Percentiles rank a stretch among this genome's conserved stretches.
Evolutionary conservation across 495 filamentous ascomycete species (phyloP).

Genomic region (Daldinia loculata): DNA sequence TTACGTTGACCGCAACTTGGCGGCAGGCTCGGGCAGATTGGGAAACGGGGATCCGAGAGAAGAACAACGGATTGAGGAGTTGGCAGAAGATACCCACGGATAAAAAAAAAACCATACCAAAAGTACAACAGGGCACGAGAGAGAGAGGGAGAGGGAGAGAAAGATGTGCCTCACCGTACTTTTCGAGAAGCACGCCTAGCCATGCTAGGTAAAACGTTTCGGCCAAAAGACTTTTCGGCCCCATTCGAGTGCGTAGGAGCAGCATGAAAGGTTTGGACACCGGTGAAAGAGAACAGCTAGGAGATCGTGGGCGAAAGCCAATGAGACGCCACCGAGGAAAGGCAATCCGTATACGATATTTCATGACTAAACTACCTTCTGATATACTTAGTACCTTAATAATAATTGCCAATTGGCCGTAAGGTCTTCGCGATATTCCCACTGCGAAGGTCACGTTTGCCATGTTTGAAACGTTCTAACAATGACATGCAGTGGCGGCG

Average conservation of each 20-base stretch:
- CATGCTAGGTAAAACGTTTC: conserved; percentile 36
- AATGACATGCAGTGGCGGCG: conserved; percentile 3
- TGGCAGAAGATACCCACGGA: conserved; percentile 32
- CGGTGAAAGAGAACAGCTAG: conserved; percentile 9
- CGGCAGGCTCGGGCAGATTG: conserved; percentile 23
- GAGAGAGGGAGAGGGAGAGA: neutral
- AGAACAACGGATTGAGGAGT: conserved; percentile 11
- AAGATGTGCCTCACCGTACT: conserved; percentile 24
- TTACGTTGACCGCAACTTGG: conserved; percentile 40
- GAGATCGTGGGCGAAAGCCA: conserved; percentile 5
- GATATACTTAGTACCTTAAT: conserved; percentile 29
- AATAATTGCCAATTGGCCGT: conserved; percentile 32
- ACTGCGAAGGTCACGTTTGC: conserved; percentile 20
- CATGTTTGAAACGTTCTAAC: conserved; percentile 1
- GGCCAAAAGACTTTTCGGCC: conserved; percentile 24
- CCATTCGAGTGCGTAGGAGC: conserved; percentile 21
- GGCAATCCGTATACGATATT: conserved; percentile 38
- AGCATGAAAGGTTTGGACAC: conserved; percentile 3
- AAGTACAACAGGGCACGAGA: conserved; percentile 13
- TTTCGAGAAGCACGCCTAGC: conserved; percentile 31
- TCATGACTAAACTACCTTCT: conserved; percentile 35
- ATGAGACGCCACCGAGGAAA: neutral
- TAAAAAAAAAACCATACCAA: conserved; percentile 3
- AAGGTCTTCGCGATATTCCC: conserved; percentile 1
- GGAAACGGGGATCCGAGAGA: conserved; percentile 24